These are phyloP conservation scores for Starmerella powellii DNA, from an alignment of 805 yeast species.

Conservation along the genomic window DNA sequence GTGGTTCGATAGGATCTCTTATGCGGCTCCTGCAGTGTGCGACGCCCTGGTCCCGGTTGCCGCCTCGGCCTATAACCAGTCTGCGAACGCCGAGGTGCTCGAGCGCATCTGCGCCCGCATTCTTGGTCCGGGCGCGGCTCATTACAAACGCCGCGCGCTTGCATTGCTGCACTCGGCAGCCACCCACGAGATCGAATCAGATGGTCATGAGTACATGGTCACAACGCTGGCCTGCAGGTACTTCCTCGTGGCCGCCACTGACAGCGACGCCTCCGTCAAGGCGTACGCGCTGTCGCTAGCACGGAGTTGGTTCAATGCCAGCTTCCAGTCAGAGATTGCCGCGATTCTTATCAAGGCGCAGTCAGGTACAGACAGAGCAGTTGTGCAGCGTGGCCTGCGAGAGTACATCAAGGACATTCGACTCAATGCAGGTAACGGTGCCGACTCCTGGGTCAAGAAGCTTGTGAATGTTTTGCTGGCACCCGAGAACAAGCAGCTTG, in stretches of 20 bases:
- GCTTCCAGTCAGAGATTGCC: not conserved
- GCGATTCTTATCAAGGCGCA: not conserved
- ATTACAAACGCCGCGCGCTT: slow-evolving; percentile 5
- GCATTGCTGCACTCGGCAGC: not conserved
- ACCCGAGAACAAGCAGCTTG: not conserved
- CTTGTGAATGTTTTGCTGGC: slow-evolving; percentile 3
- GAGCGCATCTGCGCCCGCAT: slow-evolving; percentile 2
- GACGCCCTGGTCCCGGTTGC: slow-evolving; percentile 12
- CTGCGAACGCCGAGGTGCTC: not conserved
- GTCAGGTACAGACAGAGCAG: not conserved
- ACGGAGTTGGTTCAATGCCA: not conserved
- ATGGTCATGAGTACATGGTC: not conserved
- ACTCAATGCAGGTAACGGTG: not conserved
- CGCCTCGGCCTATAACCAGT: not conserved
- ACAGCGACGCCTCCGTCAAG: slow-evolving; percentile 1
- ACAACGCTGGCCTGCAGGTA: slow-evolving; percentile 4
- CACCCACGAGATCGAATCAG: too few relatives aligned
- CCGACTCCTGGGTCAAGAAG: not conserved
- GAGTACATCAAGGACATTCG: not conserved
- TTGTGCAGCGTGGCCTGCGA: not conserved
- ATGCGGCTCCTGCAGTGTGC: slow-evolving; percentile 9
- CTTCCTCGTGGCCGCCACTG: slow-evolving; percentile 3
- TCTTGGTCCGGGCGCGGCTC: slow-evolving; percentile 11
- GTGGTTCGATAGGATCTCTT: slow-evolving; percentile 11
- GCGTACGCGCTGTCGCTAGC: not conserved